Base-by-base conservation (phyloP, 805 yeast species). In the Metschnikowia noctiluminum region DNA sequence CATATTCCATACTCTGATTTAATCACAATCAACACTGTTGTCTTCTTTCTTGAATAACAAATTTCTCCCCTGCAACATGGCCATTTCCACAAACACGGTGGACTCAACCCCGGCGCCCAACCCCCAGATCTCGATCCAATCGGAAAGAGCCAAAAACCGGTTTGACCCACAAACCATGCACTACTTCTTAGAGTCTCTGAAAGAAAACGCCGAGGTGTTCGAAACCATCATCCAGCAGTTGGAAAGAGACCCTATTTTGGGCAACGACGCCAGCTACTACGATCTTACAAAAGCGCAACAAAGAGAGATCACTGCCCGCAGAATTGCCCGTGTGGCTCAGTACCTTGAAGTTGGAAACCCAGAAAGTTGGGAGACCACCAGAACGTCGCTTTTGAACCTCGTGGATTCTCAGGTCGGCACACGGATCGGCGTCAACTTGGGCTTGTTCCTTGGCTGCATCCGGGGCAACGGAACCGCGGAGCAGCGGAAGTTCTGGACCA, bases 121-220 rank as follows among this genome's bases (percentile, higher is more conserved):
- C 47, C 67, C 67, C 9, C 53, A 45, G 38, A 50, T 48, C 14
- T 50, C 52, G 34, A 58, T 63, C 51, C 49, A 47, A 28, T 49
- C 45, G 35, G 67, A 63, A 45, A 50, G 67, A 31, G 55, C 48
- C 28, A 45, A 38, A 15, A 55, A 54, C 42, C 48, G 42, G 34
- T 59, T 62, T 45, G 53, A 59, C 51, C 58, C 62, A 7, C 51
- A 50, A 14, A 35, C 44, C 26, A 63, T 63, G 67, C 61, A 62
- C 52, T 41, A 55, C 49, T 63, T 62, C 49, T 58, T 63, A 50
- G 67, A 63, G 48, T 56, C 57, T 6, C 51, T 59, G 30, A 42
- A 51, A 45, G 62, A 60, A 40, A 48, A 49, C 43, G 60, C 64
- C 12, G 53, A 49, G 38, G 42, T 39, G 34, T 51, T 56, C 42